Percentiles rank a stretch among this genome's conserved stretches.
These are phyloP conservation scores for Globisporangium parvum DNA, from an alignment of 352 stramenopile genomes.

Conservation along the genomic window DNA sequence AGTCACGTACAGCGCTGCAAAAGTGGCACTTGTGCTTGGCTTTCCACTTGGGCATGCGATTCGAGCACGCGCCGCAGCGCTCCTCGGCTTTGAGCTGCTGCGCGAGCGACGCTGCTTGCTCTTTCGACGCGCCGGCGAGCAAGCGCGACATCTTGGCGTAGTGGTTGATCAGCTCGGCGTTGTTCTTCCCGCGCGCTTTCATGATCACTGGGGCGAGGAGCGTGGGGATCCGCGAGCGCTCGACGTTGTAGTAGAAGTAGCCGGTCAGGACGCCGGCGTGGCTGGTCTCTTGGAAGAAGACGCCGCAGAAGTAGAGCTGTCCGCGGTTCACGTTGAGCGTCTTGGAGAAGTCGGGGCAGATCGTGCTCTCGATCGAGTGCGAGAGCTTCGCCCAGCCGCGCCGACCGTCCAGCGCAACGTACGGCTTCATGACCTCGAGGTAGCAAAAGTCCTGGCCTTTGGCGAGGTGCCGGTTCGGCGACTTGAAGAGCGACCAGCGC, in stretches of 20 bases:
- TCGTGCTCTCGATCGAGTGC: conserved; percentile 62
- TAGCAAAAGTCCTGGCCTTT: conserved; percentile 75
- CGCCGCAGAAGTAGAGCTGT: conserved; percentile 51
- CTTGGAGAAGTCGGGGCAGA: conserved; percentile 46
- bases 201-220: conserved; percentile 44
- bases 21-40: conserved; percentile 50
- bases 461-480: conserved; percentile 42
- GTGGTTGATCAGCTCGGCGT: conserved; percentile 57
- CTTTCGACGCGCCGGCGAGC: conserved; percentile 27
- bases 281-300: conserved; percentile 64
- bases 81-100: conserved; percentile 50
- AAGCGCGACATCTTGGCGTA: conserved; percentile 53
- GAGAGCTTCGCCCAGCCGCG: conserved; percentile 64
- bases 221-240: conserved; percentile 29
- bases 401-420: conserved; percentile 38
- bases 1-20: conserved; percentile 61
- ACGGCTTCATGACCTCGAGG: conserved; percentile 66
- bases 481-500: conserved; percentile 65
- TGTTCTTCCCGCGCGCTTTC: conserved; percentile 55
- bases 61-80: conserved; percentile 55
- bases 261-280: conserved; percentile 38
- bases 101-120: conserved; percentile 24
- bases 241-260: conserved; percentile 62
- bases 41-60: conserved; percentile 51
- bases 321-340: conserved; percentile 40